Base-by-base conservation (phyloP, 73 alveolate species). In the Paramecium sexaurelia region DNA sequence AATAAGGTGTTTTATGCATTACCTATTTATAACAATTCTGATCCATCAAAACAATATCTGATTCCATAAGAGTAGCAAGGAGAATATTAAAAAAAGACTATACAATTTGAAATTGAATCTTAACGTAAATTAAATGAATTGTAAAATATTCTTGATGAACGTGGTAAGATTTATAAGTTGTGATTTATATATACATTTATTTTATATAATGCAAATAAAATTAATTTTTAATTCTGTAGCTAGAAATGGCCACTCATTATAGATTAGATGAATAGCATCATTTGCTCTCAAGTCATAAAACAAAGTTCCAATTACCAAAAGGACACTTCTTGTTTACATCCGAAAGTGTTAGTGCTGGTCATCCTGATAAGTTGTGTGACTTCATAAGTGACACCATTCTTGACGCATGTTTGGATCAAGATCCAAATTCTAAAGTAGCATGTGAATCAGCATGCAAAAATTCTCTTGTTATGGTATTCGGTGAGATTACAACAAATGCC, bases 301-400 rank as follows among this genome's bases (percentile, higher is more conserved):
- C 91, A 55, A 88, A 84, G 55, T 91, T 67, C 75, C 55, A 75
- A 7, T 85, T 93, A 17, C 96, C 96, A n/a, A 68, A 69, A 75
- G 95, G 92, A 13, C 96, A 92, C 94, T 96, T 97, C 96, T 96
- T 91, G 90, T 98, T 98, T 96, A 96, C 99, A 55, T 96, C 99
- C 19, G 99, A 98, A 91, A 94, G 99, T 41, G 99, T 98, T 43
- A 97, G 98, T 55, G 99, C 97, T 61, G 99, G 99, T 33, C 99
- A 98, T 85, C 99, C 99, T 6, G 99, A 98, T 95, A 98, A 98
- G 95, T 95, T 98, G 39, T 98, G 99, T 95, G 99, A 98, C 86
- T 96, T 91, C 92, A 96, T 98, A 68, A 94, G 99, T 39, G 99
- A 98, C 95, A 97, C 98, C 47, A 97, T 95, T 95, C 95, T 98